Evolutionary conservation across 2,329 filamentous ascomycete genomes (phyloP).

Genomic region (Annulohypoxylon truncatum): DNA sequence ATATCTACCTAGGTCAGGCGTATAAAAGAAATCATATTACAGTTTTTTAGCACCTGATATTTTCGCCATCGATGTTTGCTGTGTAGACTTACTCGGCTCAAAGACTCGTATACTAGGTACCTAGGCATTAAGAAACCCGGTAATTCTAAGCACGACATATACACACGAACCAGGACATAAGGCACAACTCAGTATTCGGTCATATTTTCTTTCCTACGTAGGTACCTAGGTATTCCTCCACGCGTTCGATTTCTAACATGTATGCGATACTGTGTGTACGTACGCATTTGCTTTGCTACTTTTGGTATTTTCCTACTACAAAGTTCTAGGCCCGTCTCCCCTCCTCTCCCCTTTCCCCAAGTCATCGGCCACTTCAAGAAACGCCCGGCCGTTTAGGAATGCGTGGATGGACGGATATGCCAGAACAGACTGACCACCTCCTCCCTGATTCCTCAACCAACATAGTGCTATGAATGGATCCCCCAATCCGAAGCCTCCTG

Average conservation of each 20-base stretch:
- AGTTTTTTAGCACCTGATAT: neutral
- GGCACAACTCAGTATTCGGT: neutral
- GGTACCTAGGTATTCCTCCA: too few species aligned
- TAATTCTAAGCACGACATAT: neutral
- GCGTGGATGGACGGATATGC: neutral
- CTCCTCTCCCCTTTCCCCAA: too few species aligned
- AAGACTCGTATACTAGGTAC: too few species aligned
- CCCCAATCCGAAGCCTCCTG: neutral
- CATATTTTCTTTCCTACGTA: neutral
- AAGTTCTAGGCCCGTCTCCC: neutral
- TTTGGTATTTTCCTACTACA: conserved; percentile 12
- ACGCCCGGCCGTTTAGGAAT: conserved; percentile 11
- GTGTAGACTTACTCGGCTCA: neutral
- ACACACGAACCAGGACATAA: neutral
- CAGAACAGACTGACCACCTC: neutral
- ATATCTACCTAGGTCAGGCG: neutral
- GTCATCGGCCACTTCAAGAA: conserved; percentile 2
- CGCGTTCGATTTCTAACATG: neutral
- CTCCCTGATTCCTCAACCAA: neutral
- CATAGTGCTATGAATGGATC: neutral
- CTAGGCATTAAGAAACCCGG: neutral
- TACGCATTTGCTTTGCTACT: conserved; percentile 5
- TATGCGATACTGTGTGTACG: neutral
- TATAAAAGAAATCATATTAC: neutral
- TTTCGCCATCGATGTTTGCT: neutral